These are phyloP conservation scores for Cairneyella variabilis DNA, from an alignment of 495 filamentous ascomycete species.

Conservation along the genomic window DNA sequence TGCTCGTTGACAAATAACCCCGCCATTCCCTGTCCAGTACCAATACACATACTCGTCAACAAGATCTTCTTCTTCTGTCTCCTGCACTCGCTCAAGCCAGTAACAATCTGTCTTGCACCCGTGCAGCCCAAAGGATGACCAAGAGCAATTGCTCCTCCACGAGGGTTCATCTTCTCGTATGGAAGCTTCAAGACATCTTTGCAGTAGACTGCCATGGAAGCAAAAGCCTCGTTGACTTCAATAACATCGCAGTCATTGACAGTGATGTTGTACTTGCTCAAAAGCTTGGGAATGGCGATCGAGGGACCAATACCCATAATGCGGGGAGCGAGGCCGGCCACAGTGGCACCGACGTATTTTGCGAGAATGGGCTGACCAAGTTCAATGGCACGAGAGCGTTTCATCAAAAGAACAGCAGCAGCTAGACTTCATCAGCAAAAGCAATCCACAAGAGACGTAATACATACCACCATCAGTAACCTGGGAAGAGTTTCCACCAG, in stretches of 20 bases:
- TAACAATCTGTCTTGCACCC: constrained; percentile 76
- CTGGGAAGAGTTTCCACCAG: constrained; percentile 93
- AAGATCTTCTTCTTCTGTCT: constrained; percentile 78
- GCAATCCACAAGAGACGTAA: neutral
- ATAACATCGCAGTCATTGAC: constrained; percentile 82
- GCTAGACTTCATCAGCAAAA: constrained; percentile 42
- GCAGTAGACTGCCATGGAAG: constrained; percentile 96
- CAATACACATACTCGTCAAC: constrained; percentile 85
- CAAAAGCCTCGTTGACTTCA: constrained; percentile 97
- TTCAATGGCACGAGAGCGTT: constrained; percentile 80
- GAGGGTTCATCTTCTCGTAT: constrained; percentile 81
- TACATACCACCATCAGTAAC: constrained; percentile 79
- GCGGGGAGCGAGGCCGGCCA: constrained; percentile 82
- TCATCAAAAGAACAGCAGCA: constrained; percentile 89
- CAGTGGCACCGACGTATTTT: constrained; percentile 90
- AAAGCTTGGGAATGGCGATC: constrained; percentile 90
- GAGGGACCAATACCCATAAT: constrained; percentile 98
- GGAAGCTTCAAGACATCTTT: constrained; percentile 71
- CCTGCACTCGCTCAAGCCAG: constrained; percentile 76
- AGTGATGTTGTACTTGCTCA: constrained; percentile 73
- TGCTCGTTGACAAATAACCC: constrained; percentile 81
- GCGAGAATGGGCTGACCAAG: constrained; percentile 88
- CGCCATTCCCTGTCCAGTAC: constrained; percentile 77
- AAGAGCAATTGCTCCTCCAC: constrained; percentile 74
- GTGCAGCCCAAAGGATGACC: constrained; percentile 83